Base-by-base conservation (phyloP, 1,284 basidiomycete genomes). In the Xerocomus nothofagi region DNA sequence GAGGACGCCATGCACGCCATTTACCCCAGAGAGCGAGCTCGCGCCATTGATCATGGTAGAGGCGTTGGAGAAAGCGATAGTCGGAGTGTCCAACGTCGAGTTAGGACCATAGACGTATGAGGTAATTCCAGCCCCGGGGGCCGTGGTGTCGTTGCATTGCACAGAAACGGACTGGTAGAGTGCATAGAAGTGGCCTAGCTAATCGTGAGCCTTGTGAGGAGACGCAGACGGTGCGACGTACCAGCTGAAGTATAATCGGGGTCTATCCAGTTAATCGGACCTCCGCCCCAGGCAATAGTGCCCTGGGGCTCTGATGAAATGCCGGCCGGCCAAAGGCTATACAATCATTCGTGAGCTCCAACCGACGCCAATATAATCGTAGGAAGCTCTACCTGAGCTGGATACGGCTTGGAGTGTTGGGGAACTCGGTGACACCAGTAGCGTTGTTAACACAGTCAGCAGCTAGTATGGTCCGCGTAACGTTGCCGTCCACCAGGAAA, bases 261-360 rank as follows among this genome's bases (percentile, higher is more conserved):
- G 65, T 91, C 79, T 20, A 72, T 60, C 84, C 85, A 92, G 72
- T 91, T 72, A 70, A 91, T 88, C 77, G 86, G 76, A 31, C 73
- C 87, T 51, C 86, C 88, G 17, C 82, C 76, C 91, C 91, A 93
- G 49, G 80, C 61, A 29, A 92, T 68, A 5, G 87, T 91, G 30
- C 91, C 91, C 33, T 69, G 67, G 3, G 88, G 73, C 32, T 74
- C 76, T 8, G 72, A 62, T 36, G 74, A 49, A 60, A 87, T 83
- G 32, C 90, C 90, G 3, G 86, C 85, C 18, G 89, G 84, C 89
- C 91, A 93, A 51, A 92, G 60, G 48, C 82, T 85, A 57, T n/a
- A 4, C 4, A 29, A 36, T 34, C 12, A 10, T n/a, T 43, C 8
- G 38, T 47, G 44, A 53, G 43, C 18, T 41, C 47, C 47, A 23